Evolutionary conservation across 2,329 filamentous ascomycete genomes (phyloP), one percentile per base, ranked within the genome.

Genomic region (Talaromyces piceae): DNA sequence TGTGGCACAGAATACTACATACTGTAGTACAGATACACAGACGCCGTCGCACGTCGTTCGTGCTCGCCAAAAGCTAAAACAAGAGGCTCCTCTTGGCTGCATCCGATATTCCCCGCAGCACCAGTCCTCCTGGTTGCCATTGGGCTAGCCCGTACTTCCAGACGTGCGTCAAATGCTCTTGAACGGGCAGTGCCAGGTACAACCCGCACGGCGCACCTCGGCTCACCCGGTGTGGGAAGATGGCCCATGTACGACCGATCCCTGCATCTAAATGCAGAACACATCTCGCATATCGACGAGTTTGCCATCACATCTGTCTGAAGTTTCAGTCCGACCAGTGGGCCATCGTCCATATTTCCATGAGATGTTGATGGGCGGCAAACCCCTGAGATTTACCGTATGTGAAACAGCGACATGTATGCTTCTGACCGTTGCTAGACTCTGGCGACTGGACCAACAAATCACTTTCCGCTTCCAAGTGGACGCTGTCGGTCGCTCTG

Each of bases 71-170:
- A 37, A 37, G 33, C 33, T 37, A 37, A 37, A 37, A 37, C 33
- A 37, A 37, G n/a, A 37, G 16, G 20, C 20, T 18, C n/a, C 39
- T 25, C 39, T 43, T 43, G 39, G 39, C 39, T n/a, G 39, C 39
- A n/a, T 43, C 39, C 39, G 39, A 43, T 8, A 43, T 43, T 43
- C 39, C 39, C 39, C 39, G 39, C 39, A 43, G 39, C 25, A 25
- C 12, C 39, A 43, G 33, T 37, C 33, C 33, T n/a, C 33, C 20
- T 9, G 12, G 16, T 18, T 37, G 33, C 33, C 33, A 37, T 37
- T 37, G 33, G 33, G 20, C 33, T 37, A 37, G 33, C 7, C 33
- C 16, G 33, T 18, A 20, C n/a, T 37, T 37, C 33, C 33, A 37
- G 33, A 37, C 33, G 20, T 37, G 33, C 33, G 20, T 37, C 33